Conservation (phyloP, 441 rosid genomes). For the Viola pubescens region DNA sequence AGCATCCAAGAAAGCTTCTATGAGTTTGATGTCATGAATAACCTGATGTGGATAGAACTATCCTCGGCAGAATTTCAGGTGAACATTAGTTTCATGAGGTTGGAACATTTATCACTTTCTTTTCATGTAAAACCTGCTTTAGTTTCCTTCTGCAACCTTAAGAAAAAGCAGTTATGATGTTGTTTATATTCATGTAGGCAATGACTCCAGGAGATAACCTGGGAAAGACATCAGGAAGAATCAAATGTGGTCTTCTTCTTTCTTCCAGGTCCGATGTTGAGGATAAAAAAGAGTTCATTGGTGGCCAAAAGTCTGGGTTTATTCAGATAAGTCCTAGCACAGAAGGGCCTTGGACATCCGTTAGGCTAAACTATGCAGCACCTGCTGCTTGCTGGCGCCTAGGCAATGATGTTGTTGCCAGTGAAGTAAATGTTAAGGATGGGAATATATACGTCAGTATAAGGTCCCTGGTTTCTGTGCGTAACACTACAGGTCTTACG, state of each 20-base stretch:
- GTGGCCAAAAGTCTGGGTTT: constrained; percentile 59
- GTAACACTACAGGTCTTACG: constrained; percentile 55
- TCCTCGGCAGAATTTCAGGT: constrained; percentile 48
- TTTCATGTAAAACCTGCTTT: not conserved
- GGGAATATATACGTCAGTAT: constrained; percentile 83
- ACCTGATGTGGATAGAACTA: constrained; percentile 68
- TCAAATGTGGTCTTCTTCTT: constrained; percentile 68
- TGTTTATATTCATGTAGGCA: constrained; percentile 39
- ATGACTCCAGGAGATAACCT: constrained; percentile 30
- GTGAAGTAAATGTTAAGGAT: constrained; percentile 86
- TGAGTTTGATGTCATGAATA: constrained; percentile 40
- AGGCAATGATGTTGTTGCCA: constrained; percentile 90
- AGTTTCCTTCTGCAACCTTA: constrained; percentile 2
- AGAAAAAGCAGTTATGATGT: constrained; percentile 2
- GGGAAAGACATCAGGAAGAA: constrained; percentile 42
- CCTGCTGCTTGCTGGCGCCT: constrained; percentile 97
- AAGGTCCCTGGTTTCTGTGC: constrained; percentile 80
- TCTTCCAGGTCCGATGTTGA: constrained; percentile 47
- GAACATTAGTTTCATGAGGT: constrained; percentile 8
- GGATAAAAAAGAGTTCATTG: constrained; percentile 28
- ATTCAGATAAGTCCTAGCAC: constrained; percentile 90
- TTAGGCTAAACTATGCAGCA: constrained; percentile 91
- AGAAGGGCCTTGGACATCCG: constrained; percentile 96
- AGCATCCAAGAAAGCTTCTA: constrained; percentile 34
- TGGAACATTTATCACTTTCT: not conserved